Evolutionary conservation across 176 grass and related monocot genomes (phyloP).

Genomic region (Miscanthus lutarioriparius): DNA sequence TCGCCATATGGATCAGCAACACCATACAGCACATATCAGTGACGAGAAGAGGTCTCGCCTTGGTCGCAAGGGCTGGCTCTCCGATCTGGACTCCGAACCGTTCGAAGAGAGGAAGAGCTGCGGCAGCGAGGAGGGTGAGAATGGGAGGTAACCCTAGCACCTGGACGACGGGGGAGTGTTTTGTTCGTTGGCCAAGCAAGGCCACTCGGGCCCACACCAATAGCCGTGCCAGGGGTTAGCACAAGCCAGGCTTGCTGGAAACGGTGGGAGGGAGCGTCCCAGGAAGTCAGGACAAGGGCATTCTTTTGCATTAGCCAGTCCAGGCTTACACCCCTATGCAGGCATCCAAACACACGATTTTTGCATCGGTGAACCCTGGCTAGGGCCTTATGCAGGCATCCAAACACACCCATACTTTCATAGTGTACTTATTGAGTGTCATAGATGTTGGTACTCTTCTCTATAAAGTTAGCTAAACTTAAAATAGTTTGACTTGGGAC

Average conservation of each 20-base stretch:
- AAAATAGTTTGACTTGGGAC: background rate
- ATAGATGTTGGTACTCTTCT: background rate
- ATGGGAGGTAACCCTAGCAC: background rate
- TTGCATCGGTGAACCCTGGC: background rate
- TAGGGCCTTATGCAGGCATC: background rate
- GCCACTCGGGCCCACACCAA: background rate
- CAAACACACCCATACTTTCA: background rate
- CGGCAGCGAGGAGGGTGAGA: background rate
- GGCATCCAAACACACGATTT: background rate
- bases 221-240: background rate
- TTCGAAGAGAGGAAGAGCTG: background rate
- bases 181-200: background rate
- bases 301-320: background rate
- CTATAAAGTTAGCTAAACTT: background rate
- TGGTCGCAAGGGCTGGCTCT: background rate
- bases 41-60: background rate
- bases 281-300: background rate
- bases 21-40: too few relatives aligned
- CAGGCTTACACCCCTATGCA: background rate
- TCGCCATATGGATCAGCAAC: too few relatives aligned
- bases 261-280: background rate
- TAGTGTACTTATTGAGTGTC: background rate
- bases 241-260: background rate
- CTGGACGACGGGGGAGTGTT: background rate
- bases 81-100: background rate